Conservation (phyloP, 345 rosid genomes). For the Syzygium aqueum region DNA sequence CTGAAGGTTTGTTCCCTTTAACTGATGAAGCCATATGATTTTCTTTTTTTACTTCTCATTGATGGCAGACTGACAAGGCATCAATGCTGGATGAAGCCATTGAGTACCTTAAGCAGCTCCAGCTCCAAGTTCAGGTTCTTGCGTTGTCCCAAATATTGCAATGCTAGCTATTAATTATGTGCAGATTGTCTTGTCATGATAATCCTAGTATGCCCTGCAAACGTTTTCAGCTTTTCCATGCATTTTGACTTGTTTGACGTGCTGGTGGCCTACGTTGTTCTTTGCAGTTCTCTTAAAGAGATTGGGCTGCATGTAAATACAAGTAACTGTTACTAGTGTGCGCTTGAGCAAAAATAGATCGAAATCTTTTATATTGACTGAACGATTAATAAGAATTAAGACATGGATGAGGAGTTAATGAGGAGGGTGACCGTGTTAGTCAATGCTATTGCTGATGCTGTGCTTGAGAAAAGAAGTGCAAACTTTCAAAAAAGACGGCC, state of each 20-base stretch:
- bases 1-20: not conserved
- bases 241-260: not conserved
- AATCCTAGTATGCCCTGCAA: not conserved
- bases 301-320: not conserved
- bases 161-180: not conserved
- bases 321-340: not conserved
- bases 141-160: not conserved
- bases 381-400: not conserved
- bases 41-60: conserved; percentile 3
- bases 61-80: conserved; percentile 76
- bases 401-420: not conserved
- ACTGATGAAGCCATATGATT: not conserved
- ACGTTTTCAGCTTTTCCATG: not conserved
- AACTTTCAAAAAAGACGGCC: not conserved
- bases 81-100: conserved; percentile 97
- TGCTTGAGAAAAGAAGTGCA: not conserved
- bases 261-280: not conserved
- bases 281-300: not conserved
- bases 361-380: not conserved
- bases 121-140: conserved; percentile 89
- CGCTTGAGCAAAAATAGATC: not conserved
- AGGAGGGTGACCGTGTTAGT: not conserved
- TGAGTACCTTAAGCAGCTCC: conserved; percentile 89
- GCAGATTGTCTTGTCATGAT: not conserved
- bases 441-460: not conserved